phyloP scores from a whole-genome alignment of 768 basidiomycete genomes.

The Leccinum truebloodii region DNA sequence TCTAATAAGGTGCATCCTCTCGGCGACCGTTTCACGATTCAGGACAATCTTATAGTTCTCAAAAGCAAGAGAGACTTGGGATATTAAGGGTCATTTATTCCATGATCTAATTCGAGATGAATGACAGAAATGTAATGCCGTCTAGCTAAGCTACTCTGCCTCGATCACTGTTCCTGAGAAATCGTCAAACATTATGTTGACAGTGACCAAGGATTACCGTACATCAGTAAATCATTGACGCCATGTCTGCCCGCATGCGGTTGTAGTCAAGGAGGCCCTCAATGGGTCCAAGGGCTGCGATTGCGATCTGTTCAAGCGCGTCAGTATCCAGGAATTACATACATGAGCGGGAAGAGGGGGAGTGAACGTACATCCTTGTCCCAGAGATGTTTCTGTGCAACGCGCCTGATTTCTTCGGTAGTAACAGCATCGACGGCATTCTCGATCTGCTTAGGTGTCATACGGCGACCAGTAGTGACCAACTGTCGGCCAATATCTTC shows the following conservation, averaged over 20 bases:
- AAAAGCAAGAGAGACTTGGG: background rate
- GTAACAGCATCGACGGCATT: constrained; percentile 87
- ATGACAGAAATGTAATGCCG: constrained; percentile 16
- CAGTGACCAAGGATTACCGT: background rate
- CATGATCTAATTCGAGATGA: constrained; percentile 21
- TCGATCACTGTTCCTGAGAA: background rate
- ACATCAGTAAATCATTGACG: constrained; percentile 69
- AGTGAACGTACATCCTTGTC: constrained; percentile 80
- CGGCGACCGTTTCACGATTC: background rate
- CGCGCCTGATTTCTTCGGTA: constrained; percentile 86
- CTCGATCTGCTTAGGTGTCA: constrained; percentile 94
- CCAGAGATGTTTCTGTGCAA: constrained; percentile 96
- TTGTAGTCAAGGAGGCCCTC: constrained; percentile 96
- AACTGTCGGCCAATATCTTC: constrained; percentile 99
- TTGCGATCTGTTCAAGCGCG: constrained; percentile 56
- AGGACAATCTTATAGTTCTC: background rate
- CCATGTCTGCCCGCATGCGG: constrained; percentile 82
- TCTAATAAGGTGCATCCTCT: background rate
- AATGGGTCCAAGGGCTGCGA: constrained; percentile 86
- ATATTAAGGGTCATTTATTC: constrained; percentile 23
- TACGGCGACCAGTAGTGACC: constrained; percentile 87
- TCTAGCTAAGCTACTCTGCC: constrained; percentile 27
- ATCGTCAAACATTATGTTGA: background rate
- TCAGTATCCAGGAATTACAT: constrained; percentile 5
- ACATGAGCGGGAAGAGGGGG: constrained; percentile 11